A percentile compares a stretch with the other conserved stretches of the same genome.
Evolutionary conservation across 768 basidiomycete genomes (phyloP).

Genomic region (Fistulinella prunicolor): DNA sequence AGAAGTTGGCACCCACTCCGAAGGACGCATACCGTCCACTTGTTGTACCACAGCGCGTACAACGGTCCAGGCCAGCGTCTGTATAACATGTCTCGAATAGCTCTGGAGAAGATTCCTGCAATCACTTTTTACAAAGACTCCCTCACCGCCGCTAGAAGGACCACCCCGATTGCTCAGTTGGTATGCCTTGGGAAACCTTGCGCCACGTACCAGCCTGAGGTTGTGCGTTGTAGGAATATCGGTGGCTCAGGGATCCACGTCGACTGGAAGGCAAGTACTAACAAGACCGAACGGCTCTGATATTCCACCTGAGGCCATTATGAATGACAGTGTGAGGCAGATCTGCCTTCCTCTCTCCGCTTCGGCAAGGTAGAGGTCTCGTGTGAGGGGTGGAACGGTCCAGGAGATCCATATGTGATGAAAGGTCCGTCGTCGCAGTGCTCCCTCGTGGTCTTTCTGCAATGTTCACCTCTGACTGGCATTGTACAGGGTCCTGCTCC

Average conservation of each 20-base stretch:
- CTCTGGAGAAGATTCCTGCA: slow-evolving; percentile 68
- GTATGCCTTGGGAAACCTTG: slow-evolving; percentile 80
- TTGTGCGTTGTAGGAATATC: slow-evolving; percentile 77
- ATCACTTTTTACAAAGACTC: slow-evolving; percentile 75
- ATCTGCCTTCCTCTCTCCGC: slow-evolving; percentile 76
- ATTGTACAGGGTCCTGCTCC: slow-evolving; percentile 71
- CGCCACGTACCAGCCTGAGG: slow-evolving; percentile 73
- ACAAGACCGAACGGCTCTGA: neutral
- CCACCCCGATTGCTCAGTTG: slow-evolving; percentile 71
- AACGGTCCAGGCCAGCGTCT: neutral
- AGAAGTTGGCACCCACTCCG: neutral
- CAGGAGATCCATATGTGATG: slow-evolving; percentile 81
- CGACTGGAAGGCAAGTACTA: slow-evolving; percentile 78
- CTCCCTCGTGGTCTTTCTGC: neutral
- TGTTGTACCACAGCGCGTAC: too few species aligned
- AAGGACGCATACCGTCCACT: too few species aligned
- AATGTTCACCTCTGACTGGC: neutral
- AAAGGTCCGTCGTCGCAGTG: slow-evolving; percentile 53
- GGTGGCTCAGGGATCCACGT: slow-evolving; percentile 77
- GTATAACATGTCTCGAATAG: slow-evolving; percentile 59
- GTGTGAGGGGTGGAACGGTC: slow-evolving; percentile 86
- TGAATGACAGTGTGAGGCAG: slow-evolving; percentile 74
- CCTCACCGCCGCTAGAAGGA: slow-evolving; percentile 64
- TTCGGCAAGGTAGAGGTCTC: slow-evolving; percentile 84
- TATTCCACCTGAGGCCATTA: slow-evolving; percentile 8